Percentiles rank a stretch among this genome's conserved stretches.
Conservation (phyloP, 176 grass and related monocot genomes). For the Chrysopogon serrulatus region DNA sequence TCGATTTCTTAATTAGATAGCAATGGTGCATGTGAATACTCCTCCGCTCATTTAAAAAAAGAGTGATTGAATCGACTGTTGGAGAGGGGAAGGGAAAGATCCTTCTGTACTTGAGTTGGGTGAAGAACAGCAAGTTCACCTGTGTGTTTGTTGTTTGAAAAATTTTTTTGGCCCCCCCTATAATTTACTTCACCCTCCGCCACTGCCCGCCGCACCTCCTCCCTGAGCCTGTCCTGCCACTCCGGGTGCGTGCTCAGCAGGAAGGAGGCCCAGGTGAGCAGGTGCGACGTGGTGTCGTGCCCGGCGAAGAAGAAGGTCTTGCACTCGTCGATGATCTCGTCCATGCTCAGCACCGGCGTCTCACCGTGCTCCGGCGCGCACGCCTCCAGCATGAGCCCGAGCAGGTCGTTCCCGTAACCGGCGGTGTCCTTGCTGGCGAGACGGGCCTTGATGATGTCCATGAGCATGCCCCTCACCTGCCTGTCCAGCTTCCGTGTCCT, state of each 20-base stretch:
- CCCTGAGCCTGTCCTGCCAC: conserved; percentile 47
- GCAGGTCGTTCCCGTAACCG: conserved; percentile 39
- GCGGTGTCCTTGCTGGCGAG: background rate
- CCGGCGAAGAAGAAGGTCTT: conserved; percentile 61
- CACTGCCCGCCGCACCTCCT: conserved; percentile 36
- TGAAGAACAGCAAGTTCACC: too few species aligned
- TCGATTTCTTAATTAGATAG: too few species aligned
- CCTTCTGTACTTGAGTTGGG: too few species aligned
- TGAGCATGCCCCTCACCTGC: conserved; percentile 22
- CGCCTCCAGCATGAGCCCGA: conserved; percentile 40
- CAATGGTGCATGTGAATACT: too few species aligned
- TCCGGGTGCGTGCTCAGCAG: conserved; percentile 25
- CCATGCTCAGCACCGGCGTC: conserved; percentile 12
- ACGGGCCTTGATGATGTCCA: conserved; percentile 24
- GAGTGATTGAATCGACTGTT: too few species aligned
- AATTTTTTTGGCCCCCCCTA: too few species aligned
- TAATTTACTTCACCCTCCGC: too few species aligned
- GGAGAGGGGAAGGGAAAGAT: too few species aligned
- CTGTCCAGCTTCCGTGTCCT: conserved; percentile 23
- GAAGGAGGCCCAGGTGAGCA: conserved; percentile 29
- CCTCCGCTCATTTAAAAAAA: too few species aligned
- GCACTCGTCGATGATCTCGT: conserved; percentile 55
- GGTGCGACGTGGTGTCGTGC: conserved; percentile 31
- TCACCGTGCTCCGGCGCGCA: conserved; percentile 1
- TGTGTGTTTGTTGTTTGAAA: too few species aligned